These are phyloP conservation scores for Fraxinus latifolia DNA, from an alignment of 305 asterid genomes.

Conservation along the genomic window DNA sequence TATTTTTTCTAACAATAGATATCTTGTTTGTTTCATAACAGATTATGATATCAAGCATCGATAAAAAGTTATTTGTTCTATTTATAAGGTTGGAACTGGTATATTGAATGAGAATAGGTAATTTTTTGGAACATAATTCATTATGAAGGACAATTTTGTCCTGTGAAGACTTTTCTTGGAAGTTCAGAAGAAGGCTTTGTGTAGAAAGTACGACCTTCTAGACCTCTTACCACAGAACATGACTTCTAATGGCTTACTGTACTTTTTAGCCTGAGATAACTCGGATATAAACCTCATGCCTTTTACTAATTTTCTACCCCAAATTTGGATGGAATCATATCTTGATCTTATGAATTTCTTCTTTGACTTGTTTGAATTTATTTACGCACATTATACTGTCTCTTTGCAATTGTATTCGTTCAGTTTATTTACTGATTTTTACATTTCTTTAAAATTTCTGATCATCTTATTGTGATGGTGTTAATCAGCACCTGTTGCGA, in stretches of 20 bases:
- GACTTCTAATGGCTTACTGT: not conserved
- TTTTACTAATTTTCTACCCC: not conserved
- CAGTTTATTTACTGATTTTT: not conserved
- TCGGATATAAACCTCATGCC: not conserved
- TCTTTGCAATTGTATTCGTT: not conserved
- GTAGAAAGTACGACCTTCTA: not conserved
- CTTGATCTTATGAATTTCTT: not conserved
- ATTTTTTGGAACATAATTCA: not conserved
- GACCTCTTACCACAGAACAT: not conserved
- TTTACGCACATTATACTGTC: not conserved
- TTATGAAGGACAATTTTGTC: not conserved
- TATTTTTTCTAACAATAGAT: no score
- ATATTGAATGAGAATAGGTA: not conserved
- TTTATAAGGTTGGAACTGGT: not conserved
- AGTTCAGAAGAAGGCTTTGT: not conserved
- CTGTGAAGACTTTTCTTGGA: not conserved
- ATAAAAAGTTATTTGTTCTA: not conserved
- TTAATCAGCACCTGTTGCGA: constrained; percentile 65
- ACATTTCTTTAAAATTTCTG: not conserved
- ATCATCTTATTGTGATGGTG: not conserved
- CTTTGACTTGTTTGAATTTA: not conserved
- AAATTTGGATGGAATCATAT: not conserved
- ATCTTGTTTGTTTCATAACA: no score
- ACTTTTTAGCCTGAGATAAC: not conserved
- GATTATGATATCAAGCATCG: not conserved